Base-by-base conservation (phyloP, 1,139 yeast species). In the Williopsis jadinii region DNA sequence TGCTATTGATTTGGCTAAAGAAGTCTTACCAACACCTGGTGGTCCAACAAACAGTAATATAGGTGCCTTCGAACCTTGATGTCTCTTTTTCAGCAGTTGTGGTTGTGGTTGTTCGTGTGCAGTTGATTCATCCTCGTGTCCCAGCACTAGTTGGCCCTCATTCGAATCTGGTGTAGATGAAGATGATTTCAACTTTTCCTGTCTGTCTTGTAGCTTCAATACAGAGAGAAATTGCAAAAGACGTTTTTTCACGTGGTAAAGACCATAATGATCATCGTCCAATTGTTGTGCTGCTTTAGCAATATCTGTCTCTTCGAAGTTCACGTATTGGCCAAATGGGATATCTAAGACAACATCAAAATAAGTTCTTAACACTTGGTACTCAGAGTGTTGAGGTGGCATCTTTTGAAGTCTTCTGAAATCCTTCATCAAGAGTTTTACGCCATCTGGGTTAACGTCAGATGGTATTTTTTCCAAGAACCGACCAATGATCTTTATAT, bases 21-120 rank as follows among this genome's bases (percentile, higher is more conserved):
- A 85, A 0, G 97, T 88, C 59, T 88, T 88, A 33, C 97, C 97
- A 8, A 88, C 95, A 37, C 97, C 97, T 0, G 97, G 97, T 9
- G 97, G 97, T 0, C 97, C 97, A 3, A 88, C 88, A 45, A 90
- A 68, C 62, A 87, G 72, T 36, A 90, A 68, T 38, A 87, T 86
- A 27, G 95, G 92, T 8, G 92, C 41, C 30, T 42, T 46, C 2
- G 49, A 43, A 5, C 30, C 32, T n/a, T 28, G 5, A 28, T 5
- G 4, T 11, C n/a, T n/a, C 29, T 34, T 37, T 28, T 28, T 40
- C 34, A 9, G 27, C 32, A 28, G 24, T 43, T 36, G 32, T 37
- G 35, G 11, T 8, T 28, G 28, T 11, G 32, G 34, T 5, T 33
- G 11, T 10, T 32, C 34, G 9, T 11, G 39, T 34, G 14, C 26